phyloP scores from a whole-genome alignment of 805 yeast species.

The Wickerhamiella australiensis region DNA sequence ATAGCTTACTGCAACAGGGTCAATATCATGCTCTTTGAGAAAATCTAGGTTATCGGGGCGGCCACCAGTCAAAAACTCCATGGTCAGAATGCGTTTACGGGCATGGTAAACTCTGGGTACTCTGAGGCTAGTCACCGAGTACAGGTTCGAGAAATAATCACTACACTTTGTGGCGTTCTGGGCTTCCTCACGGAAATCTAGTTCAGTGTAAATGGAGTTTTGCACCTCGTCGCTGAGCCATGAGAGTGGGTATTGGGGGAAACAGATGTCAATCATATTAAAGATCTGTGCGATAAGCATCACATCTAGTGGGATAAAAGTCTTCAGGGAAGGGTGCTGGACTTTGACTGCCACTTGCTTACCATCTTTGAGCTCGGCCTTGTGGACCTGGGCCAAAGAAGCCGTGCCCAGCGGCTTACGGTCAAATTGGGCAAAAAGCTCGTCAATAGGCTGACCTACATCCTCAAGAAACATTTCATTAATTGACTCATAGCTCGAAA shows the following conservation, averaged over 20 bases:
- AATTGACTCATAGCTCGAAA: constrained; percentile 59
- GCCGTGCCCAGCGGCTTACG: constrained; percentile 85
- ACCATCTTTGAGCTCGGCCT: constrained; percentile 50
- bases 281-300: constrained; percentile 67
- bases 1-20: constrained; percentile 64
- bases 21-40: constrained; percentile 50
- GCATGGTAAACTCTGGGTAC: constrained; percentile 66
- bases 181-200: constrained; percentile 82
- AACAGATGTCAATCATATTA: constrained; percentile 55
- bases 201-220: constrained; percentile 75
- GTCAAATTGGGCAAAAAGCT: constrained; percentile 54
- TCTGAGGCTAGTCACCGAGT: constrained; percentile 56
- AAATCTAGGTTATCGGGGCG: constrained; percentile 66
- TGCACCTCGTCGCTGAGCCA: constrained; percentile 96
- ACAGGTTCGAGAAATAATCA: constrained; percentile 47
- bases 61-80: constrained; percentile 79
- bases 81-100: constrained; percentile 57
- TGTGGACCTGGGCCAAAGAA: constrained; percentile 90
- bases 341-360: constrained; percentile 83
- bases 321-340: constrained; percentile 79
- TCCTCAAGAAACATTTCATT: constrained; percentile 55
- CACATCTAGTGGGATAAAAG: constrained; percentile 85
- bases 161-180: constrained; percentile 61
- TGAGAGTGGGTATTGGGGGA: constrained; percentile 85
- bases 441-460: constrained; percentile 47